A percentile compares a stretch with the other conserved stretches of the same genome.
These are phyloP conservation scores for Teratosphaeriaceae sp. DNA, from an alignment of 2,329 filamentous ascomycete genomes.

Conservation along the genomic window DNA sequence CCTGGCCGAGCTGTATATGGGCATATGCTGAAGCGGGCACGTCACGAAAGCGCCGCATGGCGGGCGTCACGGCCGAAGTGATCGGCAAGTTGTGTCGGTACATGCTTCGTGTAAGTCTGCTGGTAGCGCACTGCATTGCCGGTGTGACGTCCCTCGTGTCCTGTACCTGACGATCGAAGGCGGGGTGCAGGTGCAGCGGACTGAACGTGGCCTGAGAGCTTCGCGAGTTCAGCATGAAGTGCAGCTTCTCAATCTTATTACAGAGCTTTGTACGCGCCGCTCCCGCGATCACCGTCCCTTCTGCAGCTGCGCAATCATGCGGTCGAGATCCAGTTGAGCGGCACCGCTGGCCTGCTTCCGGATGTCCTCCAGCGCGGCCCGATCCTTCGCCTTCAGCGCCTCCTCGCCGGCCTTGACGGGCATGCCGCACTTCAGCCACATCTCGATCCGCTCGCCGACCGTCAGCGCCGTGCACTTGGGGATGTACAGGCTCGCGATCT, in stretches of 20 bases:
- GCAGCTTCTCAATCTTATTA: background rate
- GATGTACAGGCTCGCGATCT: slow-evolving; percentile 75
- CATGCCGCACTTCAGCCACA: slow-evolving; percentile 97
- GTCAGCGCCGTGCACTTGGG: slow-evolving; percentile 74
- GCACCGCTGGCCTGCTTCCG: slow-evolving; percentile 65
- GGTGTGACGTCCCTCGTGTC: background rate
- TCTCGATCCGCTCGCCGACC: slow-evolving; percentile 65
- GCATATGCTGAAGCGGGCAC: background rate
- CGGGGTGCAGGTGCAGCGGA: slow-evolving; percentile 1
- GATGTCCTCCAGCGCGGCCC: slow-evolving; percentile 65
- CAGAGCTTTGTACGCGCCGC: too few relatives aligned
- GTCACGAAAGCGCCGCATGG: background rate
- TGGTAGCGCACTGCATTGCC: too few relatives aligned
- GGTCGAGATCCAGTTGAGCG: slow-evolving; percentile 73
- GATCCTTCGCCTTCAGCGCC: slow-evolving; percentile 74
- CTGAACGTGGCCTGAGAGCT: background rate
- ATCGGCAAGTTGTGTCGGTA: background rate
- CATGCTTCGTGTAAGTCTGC: background rate
- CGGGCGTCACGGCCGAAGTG: background rate
- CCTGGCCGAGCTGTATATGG: background rate
- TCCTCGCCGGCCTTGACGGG: slow-evolving; percentile 85
- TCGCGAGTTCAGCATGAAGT: background rate
- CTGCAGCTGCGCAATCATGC: slow-evolving; percentile 53
- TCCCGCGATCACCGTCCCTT: slow-evolving; percentile 19
- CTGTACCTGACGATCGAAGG: background rate